Base-by-base conservation (phyloP, 495 filamentous ascomycete genomes). In the Talaromyces thailandensis region DNA sequence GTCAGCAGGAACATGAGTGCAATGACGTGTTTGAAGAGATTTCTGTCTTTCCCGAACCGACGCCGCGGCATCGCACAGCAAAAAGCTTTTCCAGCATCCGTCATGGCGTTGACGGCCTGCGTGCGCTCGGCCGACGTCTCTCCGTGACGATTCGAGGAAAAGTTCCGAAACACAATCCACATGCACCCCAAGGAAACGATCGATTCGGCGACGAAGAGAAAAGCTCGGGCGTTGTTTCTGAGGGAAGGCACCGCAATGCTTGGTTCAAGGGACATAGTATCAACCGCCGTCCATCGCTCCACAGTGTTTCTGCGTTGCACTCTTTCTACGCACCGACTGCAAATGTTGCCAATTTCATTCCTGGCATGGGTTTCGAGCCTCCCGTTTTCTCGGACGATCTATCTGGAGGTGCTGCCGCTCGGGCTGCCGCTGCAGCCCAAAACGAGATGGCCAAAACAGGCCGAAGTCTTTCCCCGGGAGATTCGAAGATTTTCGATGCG, bases 361-460 rank as follows among this genome's bases (percentile, higher is more conserved):
- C 76, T 7, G 76, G 76, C 4, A 69, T 70, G 62, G 73, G 76
- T 6, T 61, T 65, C 32, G 78, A 74, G 62, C 74, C 75, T 21
- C 76, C 77, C 1, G 70, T 78, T 48, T 62, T 79, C 24, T 72
- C 76, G 0, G 65, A 75, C 57, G 67, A 78, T 58, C 61, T 71
- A 24, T 82, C 75, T 31, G 83, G 84, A n/a, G 87, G 86, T 16
- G 86, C 87, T 0, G 88, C 89, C 6, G 85, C 88, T 56, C 82
- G 88, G 48, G 85, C 87, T 9, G 87, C 86, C 11, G 89, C 86
- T 1, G 83, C 83, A 23, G 85, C 85, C 12, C 84, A 89, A 64
- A 88, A 88, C 67, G 85, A 89, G 62, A 69, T 82, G 48, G 68
- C 79, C 4, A 75, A 78, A 59, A 68, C 65, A n/a, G 77, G 68